These are phyloP conservation scores for Talaromyces marneffei DNA, from an alignment of 2,329 filamentous ascomycete genomes.

Conservation along the genomic window DNA sequence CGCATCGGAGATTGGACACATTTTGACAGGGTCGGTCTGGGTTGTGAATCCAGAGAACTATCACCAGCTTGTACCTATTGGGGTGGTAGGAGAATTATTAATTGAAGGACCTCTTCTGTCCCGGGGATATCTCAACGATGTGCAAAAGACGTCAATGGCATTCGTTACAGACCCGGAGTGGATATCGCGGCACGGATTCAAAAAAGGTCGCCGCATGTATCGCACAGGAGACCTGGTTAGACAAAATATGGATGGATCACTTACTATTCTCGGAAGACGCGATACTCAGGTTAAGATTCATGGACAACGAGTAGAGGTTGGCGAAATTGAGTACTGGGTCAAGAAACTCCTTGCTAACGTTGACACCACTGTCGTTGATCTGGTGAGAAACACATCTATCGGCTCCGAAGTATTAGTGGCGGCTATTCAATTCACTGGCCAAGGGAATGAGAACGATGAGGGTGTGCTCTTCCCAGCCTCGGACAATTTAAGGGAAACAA, in stretches of 20 bases:
- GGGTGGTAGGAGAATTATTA: slow-evolving; percentile 34
- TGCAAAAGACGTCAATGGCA: slow-evolving; percentile 28
- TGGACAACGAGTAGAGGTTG: slow-evolving; percentile 39
- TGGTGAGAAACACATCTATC: neutral
- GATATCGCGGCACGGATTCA: slow-evolving; percentile 22
- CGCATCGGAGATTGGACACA: neutral
- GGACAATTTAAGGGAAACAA: neutral
- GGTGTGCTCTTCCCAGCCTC: too few relatives aligned
- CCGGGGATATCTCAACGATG: slow-evolving; percentile 42
- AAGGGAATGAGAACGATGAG: too few relatives aligned
- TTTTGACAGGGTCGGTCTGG: slow-evolving; percentile 30
- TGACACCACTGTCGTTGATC: neutral
- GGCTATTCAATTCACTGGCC: too few relatives aligned
- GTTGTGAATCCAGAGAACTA: slow-evolving; percentile 42
- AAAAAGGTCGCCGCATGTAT: slow-evolving; percentile 32
- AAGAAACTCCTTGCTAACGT: slow-evolving; percentile 22
- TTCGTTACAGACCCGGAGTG: slow-evolving; percentile 36
- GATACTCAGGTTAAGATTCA: slow-evolving; percentile 37
- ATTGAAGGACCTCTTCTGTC: slow-evolving; percentile 38
- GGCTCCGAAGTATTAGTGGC: neutral
- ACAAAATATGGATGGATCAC: slow-evolving; percentile 34
- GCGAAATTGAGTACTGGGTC: slow-evolving; percentile 33
- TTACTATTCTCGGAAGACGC: slow-evolving; percentile 28
- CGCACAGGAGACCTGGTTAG: slow-evolving; percentile 27
- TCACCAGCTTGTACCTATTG: slow-evolving; percentile 41